Base-by-base conservation (phyloP, 2,329 filamentous ascomycete species). In the Pseudocercospora eumusae region DNA sequence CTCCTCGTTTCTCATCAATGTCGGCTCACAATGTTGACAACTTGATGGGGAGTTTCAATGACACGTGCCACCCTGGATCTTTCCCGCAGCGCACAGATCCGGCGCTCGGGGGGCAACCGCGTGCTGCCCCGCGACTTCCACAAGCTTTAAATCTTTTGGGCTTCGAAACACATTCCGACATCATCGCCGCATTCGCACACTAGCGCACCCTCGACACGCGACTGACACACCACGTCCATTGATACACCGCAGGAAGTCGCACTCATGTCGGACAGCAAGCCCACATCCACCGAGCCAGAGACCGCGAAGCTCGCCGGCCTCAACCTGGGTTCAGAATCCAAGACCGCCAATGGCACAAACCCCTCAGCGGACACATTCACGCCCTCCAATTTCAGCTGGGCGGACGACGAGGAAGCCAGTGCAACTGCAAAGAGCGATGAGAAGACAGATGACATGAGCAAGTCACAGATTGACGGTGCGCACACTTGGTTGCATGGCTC, bases 381-480 rank as follows among this genome's bases (percentile, higher is more conserved):
- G 13, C 65, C 64, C 15, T 57, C 60, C 44, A 72, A 70, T 42
- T 70, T 74, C 67, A 68, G 68, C 60, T 76, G 74, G 74, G 71
- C 73, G n/a, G 74, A 76, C 54, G 73, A 75, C 21, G 66, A 63
- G 28, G 65, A 68, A 36, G 69, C 69, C 20, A 66, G 65, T 18
- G 62, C 61, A 10, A 44, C 57, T 53, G 57, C 49, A 54, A 62
- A 63, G 45, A 62, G 18, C 4, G 64, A 44, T 11, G 61, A 64
- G 13, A 61, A 66, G 33, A 61, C 44, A 31, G 56, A 56, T 45
- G 55, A 50, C 13, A n/a, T 71, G 21, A 66, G 62, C 10, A 59
- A 63, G 40, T 66, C 70, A n/a, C 71, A 74, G 62, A 66, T 58
- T 7, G 83, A 85, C 71, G 83, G 83, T 61, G 77, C 79, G 13